phyloP scores from a whole-genome alignment of 208 protist genomes.

The Naegleria lovaniensis region DNA sequence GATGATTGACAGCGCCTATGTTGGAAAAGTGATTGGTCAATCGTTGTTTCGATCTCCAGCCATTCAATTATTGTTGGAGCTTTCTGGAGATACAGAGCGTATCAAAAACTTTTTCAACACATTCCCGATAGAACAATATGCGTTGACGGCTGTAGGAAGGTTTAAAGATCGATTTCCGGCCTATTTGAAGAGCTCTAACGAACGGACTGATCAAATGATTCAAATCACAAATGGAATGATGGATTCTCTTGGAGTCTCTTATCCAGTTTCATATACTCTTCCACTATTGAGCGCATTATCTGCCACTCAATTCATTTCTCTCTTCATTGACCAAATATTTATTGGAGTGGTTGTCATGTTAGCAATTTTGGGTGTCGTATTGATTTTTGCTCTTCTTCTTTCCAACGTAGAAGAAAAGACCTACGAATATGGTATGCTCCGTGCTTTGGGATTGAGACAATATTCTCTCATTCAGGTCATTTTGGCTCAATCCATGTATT shows the following conservation, averaged over 20 bases:
- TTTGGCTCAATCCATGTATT: conserved; percentile 65
- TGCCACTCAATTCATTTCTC: conserved; percentile 59
- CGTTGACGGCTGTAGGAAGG: conserved; percentile 58
- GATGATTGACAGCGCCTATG: conserved; percentile 64
- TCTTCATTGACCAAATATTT: conserved; percentile 73
- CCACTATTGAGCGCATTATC: conserved; percentile 55
- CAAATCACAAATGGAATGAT: conserved; percentile 49
- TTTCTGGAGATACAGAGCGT: neutral
- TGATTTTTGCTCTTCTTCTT: conserved; percentile 82
- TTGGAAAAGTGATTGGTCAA: conserved; percentile 35
- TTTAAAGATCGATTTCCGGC: conserved; percentile 59
- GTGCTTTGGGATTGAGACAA: conserved; percentile 77
- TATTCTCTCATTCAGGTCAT: conserved; percentile 67
- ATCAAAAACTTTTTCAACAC: conserved; percentile 12
- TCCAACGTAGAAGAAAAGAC: conserved; percentile 86
- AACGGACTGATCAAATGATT: conserved; percentile 52
- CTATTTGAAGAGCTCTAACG: conserved; percentile 56
- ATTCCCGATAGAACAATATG: conserved; percentile 55
- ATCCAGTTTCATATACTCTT: conserved; percentile 28
- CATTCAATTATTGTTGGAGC: neutral
- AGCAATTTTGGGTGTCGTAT: conserved; percentile 66
- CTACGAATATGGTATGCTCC: conserved; percentile 91
- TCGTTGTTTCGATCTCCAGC: neutral
- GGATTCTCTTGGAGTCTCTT: conserved; percentile 38
- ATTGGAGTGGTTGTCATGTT: conserved; percentile 65